Conservation (phyloP, 148 eudicot species). For the Silene uniflora region DNA sequence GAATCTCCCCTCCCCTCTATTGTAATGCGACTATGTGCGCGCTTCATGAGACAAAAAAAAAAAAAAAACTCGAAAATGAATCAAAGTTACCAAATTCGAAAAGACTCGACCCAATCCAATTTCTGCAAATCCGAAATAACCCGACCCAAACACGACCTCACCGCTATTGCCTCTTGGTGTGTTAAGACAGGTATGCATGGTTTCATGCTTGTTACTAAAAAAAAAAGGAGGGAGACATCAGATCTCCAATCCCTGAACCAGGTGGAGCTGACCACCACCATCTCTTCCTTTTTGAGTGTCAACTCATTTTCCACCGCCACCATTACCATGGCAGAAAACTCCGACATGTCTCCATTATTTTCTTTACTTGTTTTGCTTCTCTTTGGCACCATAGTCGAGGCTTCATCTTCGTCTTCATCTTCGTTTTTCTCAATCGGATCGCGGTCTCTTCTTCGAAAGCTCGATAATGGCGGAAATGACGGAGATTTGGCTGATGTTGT, state of each 20-base stretch:
- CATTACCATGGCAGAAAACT: neutral
- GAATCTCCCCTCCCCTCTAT: too few species aligned
- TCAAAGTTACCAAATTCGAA: too few species aligned
- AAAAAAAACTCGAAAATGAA: too few species aligned
- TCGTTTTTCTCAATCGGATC: constrained; percentile 37
- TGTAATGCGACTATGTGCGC: too few species aligned
- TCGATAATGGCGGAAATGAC: constrained; percentile 14
- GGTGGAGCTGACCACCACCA: neutral
- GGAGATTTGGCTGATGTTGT: constrained; percentile 38
- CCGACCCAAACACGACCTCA: too few species aligned
- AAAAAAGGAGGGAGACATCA: neutral
- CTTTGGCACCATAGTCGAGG: constrained; percentile 17
- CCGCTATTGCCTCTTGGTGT: neutral
- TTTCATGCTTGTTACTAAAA: neutral
- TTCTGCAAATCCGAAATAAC: too few species aligned
- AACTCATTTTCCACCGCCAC: neutral
- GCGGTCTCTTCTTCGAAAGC: constrained; percentile 55
- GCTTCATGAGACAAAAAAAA: too few species aligned
- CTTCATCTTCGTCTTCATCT: constrained; percentile 15
- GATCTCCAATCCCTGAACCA: neutral
- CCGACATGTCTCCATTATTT: constrained; percentile 24
- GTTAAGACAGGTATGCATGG: too few species aligned
- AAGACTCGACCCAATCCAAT: too few species aligned
- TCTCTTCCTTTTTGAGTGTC: too few species aligned
- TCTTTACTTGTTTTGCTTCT: constrained; percentile 19